These are phyloP conservation scores for Asterophora lycoperdoides DNA, from an alignment of 768 basidiomycete species.

Conservation along the genomic window DNA sequence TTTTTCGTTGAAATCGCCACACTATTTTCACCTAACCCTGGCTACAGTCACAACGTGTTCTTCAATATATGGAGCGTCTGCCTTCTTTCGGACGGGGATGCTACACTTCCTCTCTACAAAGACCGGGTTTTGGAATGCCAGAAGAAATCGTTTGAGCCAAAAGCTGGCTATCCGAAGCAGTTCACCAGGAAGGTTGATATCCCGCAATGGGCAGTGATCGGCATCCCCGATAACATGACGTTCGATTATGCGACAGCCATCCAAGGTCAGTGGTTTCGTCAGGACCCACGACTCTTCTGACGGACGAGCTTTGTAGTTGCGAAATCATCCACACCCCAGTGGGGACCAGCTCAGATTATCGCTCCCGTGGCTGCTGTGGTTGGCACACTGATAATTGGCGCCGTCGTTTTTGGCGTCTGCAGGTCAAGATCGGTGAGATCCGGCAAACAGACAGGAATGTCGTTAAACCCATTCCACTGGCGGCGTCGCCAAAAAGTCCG, in stretches of 20 bases:
- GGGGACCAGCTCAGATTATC: constrained; percentile 5
- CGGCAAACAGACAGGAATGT: background rate
- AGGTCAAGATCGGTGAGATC: constrained; percentile 5
- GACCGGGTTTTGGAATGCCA: constrained; percentile 11
- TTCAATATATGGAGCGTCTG: constrained; percentile 2
- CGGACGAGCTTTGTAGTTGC: constrained; percentile 1
- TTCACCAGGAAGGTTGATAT: constrained; percentile 1
- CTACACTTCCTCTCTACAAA: constrained; percentile 1
- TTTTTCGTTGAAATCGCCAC: background rate
- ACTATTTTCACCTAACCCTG: background rate
- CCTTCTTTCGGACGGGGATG: constrained; percentile 6
- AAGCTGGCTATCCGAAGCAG: constrained; percentile 7
- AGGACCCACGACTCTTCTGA: background rate
- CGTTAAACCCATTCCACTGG: background rate
- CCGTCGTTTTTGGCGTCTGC: background rate
- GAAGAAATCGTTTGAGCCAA: constrained; percentile 9
- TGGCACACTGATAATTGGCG: background rate
- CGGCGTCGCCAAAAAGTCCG: background rate
- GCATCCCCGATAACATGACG: constrained; percentile 1
- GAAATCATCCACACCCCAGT: background rate
- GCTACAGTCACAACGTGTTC: background rate
- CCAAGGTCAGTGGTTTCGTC: constrained; percentile 6
- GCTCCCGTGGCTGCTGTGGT: constrained; percentile 10
- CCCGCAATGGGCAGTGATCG: constrained; percentile 8
- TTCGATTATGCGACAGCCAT: constrained; percentile 1